Percentiles rank a stretch among this genome's conserved stretches.
Conservation (phyloP, 495 filamentous ascomycete genomes). For the Hypoxylon crocopeplum region DNA sequence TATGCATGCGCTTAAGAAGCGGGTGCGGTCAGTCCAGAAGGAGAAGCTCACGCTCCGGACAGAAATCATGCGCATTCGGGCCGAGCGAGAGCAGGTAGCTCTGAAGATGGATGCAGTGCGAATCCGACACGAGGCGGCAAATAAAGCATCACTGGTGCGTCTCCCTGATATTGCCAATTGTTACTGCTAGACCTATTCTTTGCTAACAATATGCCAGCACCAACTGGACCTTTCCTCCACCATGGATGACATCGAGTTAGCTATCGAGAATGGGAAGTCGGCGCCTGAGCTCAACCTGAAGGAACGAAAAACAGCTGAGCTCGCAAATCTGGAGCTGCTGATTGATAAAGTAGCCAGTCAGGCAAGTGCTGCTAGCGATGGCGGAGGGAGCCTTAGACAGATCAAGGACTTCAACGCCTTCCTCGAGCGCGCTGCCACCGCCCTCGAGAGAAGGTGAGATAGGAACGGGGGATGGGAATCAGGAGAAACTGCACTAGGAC, state of each 20-base stretch:
- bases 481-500: not conserved
- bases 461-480: not conserved
- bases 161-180: too few relatives aligned
- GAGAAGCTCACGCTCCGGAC: conserved; percentile 69
- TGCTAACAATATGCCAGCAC: conserved; percentile 41
- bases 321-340: conserved; percentile 57
- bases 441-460: conserved; percentile 51
- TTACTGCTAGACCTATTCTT: too few relatives aligned
- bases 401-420: conserved; percentile 64
- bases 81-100: conserved; percentile 69
- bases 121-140: conserved; percentile 62
- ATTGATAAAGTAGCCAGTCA: conserved; percentile 55
- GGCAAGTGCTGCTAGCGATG: conserved; percentile 49
- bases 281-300: conserved; percentile 46
- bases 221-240: conserved; percentile 56
- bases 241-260: conserved; percentile 63
- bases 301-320: conserved; percentile 48
- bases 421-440: conserved; percentile 58
- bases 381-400: conserved; percentile 58
- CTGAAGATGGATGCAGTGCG: conserved; percentile 74
- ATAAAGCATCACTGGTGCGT: conserved; percentile 54
- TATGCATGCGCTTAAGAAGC: conserved; percentile 66
- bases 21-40: conserved; percentile 68
- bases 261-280: conserved; percentile 53
- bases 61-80: conserved; percentile 67